Evolutionary conservation across 768 basidiomycete species (phyloP).

Genomic region (Kwoniella dejecticola): DNA sequence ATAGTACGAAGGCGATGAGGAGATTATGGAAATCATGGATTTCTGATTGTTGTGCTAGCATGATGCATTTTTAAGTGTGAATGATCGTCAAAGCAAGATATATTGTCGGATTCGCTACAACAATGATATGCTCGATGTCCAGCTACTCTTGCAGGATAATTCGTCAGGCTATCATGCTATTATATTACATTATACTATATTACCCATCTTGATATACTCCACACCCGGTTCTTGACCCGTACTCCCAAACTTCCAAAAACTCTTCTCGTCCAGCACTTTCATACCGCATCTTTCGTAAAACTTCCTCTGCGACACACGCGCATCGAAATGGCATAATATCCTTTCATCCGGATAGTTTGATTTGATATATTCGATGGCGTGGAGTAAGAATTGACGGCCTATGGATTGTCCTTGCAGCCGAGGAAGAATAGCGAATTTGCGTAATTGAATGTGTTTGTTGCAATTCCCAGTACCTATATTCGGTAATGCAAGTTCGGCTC

Average conservation of each 20-base stretch:
- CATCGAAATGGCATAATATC: slow-evolving; percentile 34
- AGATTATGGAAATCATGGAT: slow-evolving; percentile 24
- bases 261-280: slow-evolving; percentile 17
- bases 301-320: slow-evolving; percentile 28
- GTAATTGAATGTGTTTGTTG: slow-evolving; percentile 26
- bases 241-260: slow-evolving; percentile 26
- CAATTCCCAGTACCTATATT: background rate
- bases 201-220: slow-evolving; percentile 36
- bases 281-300: slow-evolving; percentile 32
- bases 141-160: too few species aligned
- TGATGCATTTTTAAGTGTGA: too few species aligned
- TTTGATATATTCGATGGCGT: slow-evolving; percentile 12
- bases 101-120: too few species aligned
- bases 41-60: slow-evolving; percentile 1
- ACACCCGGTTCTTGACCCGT: slow-evolving; percentile 21
- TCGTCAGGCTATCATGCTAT: background rate
- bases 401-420: slow-evolving; percentile 28
- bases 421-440: slow-evolving; percentile 34
- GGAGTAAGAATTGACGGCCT: slow-evolving; percentile 12
- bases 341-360: background rate
- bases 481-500: too few species aligned
- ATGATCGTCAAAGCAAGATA: too few species aligned
- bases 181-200: slow-evolving; percentile 6
- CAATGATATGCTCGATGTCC: too few species aligned
- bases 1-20: slow-evolving; percentile 9